Conservation (phyloP, 176 grass and related monocot genomes). For the Rhynchospora breviuscula region DNA sequence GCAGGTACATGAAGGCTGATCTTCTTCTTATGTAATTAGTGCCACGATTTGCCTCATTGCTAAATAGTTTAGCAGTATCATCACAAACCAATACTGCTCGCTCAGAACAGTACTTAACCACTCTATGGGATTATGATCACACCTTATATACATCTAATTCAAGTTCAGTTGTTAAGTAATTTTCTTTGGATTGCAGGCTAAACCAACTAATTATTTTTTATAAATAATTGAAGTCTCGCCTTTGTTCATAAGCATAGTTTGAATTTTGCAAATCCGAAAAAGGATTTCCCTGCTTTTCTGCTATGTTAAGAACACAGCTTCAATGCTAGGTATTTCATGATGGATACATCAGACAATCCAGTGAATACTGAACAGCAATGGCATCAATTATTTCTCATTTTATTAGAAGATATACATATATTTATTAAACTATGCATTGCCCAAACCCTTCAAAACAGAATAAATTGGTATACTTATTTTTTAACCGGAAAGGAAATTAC, state of each 20-base stretch:
- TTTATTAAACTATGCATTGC: not conserved
- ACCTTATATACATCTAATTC: not conserved
- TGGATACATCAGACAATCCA: not conserved
- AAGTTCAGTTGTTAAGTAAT: not conserved
- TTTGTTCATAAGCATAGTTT: not conserved
- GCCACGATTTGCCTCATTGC: not conserved
- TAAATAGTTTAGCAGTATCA: no score
- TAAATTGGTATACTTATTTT: not conserved
- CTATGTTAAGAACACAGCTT: not conserved
- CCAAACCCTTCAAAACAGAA: not conserved
- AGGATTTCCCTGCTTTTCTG: not conserved
- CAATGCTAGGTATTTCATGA: not conserved
- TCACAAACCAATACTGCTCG: no score
- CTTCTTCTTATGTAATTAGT: not conserved
- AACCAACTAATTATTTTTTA: not conserved
- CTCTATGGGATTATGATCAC: not conserved
- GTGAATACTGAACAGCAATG: not conserved
- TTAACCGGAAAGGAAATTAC: constrained; percentile 24
- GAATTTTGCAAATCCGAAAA: not conserved
- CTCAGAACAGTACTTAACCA: not conserved
- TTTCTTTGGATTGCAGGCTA: not conserved
- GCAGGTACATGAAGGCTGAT: not conserved
- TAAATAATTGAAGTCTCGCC: not conserved
- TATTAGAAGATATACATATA: not conserved
- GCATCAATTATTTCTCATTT: not conserved